These are phyloP conservation scores for Tilletia horrida DNA, from an alignment of 1,284 basidiomycete genomes.

Conservation along the genomic window DNA sequence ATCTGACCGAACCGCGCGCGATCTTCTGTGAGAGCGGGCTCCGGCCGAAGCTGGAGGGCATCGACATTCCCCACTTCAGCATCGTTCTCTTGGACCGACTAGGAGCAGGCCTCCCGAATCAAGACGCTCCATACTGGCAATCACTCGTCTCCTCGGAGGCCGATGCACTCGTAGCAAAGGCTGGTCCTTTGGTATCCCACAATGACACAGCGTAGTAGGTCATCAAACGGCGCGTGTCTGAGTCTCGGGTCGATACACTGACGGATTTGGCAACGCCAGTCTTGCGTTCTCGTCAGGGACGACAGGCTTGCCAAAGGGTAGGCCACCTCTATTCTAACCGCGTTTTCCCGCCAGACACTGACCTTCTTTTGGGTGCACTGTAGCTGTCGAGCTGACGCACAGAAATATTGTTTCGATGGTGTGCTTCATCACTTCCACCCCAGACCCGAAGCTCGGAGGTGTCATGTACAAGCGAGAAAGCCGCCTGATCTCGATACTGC, in stretches of 20 bases:
- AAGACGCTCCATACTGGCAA: background rate
- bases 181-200: background rate
- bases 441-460: background rate
- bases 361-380: background rate
- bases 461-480: background rate
- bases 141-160: background rate
- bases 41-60: background rate
- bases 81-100: background rate
- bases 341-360: background rate
- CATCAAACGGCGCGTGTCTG: background rate
- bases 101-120: no score
- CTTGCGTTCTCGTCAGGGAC: constrained; percentile 8
- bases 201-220: constrained; percentile 3
- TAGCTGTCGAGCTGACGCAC: background rate
- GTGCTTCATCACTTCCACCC: background rate
- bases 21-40: background rate
- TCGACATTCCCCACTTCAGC: background rate
- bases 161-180: background rate
- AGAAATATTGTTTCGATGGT: background rate
- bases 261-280: background rate
- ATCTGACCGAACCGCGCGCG: background rate
- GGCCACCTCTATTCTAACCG: background rate
- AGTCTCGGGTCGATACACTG: background rate
- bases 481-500: background rate
- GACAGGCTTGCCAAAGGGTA: background rate